Evolutionary conservation across 441 rosid species (phyloP).

Genomic region (Manihot esculenta): DNA sequence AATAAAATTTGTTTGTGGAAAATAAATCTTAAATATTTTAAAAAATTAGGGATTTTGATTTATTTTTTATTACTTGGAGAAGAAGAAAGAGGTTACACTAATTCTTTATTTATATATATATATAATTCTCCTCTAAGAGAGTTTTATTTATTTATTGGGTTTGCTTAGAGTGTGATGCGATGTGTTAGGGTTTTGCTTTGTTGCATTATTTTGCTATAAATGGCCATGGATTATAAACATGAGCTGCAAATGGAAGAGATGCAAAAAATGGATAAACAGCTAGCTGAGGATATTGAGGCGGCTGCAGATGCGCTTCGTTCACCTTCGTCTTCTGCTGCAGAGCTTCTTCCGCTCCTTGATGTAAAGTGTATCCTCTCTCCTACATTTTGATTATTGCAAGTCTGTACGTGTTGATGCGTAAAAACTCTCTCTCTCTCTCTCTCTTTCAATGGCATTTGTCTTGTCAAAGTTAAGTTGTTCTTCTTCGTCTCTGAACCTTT

Average conservation of each 20-base stretch:
- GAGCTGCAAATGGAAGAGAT: neutral
- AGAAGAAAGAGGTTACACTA: neutral
- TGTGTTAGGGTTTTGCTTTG: neutral
- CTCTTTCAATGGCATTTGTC: too few relatives aligned
- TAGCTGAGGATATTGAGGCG: neutral
- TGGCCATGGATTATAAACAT: neutral
- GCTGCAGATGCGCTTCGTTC: constrained; percentile 17
- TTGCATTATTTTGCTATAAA: neutral
- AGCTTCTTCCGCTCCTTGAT: constrained; percentile 7
- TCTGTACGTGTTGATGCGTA: too few relatives aligned
- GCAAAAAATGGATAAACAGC: neutral
- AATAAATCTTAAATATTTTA: neutral
- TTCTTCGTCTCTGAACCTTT: too few relatives aligned
- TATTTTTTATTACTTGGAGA: neutral
- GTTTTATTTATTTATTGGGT: too few relatives aligned
- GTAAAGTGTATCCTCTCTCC: neutral
- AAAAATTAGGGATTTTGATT: neutral
- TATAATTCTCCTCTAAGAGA: too few relatives aligned
- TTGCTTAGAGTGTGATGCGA: neutral
- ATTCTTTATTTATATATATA: too few relatives aligned
- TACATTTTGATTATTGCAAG: neutral
- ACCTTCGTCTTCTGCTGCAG: constrained; percentile 8
- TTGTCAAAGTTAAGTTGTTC: too few relatives aligned
- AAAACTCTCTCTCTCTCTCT: too few relatives aligned
- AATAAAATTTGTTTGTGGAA: neutral